These are phyloP conservation scores for Stagonosporopsis chrysanthemi DNA, from an alignment of 2,329 filamentous ascomycete genomes.

Conservation along the genomic window DNA sequence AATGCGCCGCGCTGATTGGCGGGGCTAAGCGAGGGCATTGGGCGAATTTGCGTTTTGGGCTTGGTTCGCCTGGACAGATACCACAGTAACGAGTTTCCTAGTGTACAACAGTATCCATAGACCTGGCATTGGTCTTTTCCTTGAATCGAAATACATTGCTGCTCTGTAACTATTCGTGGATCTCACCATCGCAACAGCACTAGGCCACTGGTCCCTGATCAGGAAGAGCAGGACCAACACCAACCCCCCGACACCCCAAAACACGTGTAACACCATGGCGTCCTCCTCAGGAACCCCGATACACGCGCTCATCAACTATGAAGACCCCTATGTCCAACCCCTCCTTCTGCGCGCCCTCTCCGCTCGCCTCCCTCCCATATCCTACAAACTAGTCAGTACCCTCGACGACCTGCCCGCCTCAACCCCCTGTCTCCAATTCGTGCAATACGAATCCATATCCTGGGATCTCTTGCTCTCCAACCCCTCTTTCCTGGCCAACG, in stretches of 20 bases:
- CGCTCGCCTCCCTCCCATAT: conserved; percentile 63
- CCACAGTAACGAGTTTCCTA: conserved; percentile 26
- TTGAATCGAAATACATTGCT: conserved; percentile 8
- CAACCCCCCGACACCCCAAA: background rate
- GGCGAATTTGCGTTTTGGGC: conserved; percentile 23
- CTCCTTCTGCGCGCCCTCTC: conserved; percentile 78
- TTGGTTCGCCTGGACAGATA: conserved; percentile 22
- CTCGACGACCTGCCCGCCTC: conserved; percentile 57
- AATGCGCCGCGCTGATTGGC: conserved; percentile 37
- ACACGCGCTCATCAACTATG: conserved; percentile 81
- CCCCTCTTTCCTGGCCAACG: conserved; percentile 75
- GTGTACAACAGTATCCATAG: conserved; percentile 22
- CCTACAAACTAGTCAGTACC: conserved; percentile 64
- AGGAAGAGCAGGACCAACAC: conserved; percentile 1
- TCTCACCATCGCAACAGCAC: background rate
- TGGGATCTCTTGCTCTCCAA: conserved; percentile 76
- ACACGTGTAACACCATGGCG: conserved; percentile 21
- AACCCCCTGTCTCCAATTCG: conserved; percentile 74
- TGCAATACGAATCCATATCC: conserved; percentile 85
- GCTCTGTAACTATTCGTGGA: background rate
- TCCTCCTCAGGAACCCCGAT: conserved; percentile 44
- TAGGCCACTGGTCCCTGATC: background rate
- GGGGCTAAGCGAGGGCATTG: conserved; percentile 38
- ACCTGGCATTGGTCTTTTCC: conserved; percentile 13
- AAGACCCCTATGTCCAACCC: conserved; percentile 87